Evolutionary conservation across 495 filamentous ascomycete genomes (phyloP).

Genomic region (Aspergillus campestris): DNA sequence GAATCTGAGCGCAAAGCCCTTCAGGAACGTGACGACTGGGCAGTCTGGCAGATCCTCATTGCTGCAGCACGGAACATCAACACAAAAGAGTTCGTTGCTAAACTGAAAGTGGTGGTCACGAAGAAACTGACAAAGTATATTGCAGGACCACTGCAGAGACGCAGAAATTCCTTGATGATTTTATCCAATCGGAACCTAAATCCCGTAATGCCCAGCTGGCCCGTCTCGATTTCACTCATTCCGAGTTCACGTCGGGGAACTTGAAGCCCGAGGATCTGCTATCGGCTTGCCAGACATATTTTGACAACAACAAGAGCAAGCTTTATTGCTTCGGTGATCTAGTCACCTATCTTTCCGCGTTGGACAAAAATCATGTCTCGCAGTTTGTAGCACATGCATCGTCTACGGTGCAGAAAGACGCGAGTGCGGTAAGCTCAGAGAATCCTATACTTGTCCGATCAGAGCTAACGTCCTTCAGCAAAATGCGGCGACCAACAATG

Average conservation of each 20-base stretch:
- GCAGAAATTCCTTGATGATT: slow-evolving; percentile 25
- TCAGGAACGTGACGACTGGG: slow-evolving; percentile 48
- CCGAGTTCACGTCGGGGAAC: slow-evolving; percentile 21
- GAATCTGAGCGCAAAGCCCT: slow-evolving; percentile 26
- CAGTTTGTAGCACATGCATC: slow-evolving; percentile 31
- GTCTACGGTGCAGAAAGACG: too few relatives aligned
- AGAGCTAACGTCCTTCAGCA: background rate
- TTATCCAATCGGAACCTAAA: slow-evolving; percentile 26
- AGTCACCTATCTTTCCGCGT: slow-evolving; percentile 29
- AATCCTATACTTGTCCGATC: background rate
- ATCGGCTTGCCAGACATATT: slow-evolving; percentile 39
- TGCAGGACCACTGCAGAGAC: slow-evolving; percentile 25
- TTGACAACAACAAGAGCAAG: slow-evolving; percentile 41
- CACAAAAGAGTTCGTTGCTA: slow-evolving; percentile 23
- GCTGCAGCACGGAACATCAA: slow-evolving; percentile 20
- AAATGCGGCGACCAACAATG: slow-evolving; percentile 13
- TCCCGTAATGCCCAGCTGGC: slow-evolving; percentile 45
- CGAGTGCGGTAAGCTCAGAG: too few relatives aligned
- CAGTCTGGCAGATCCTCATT: slow-evolving; percentile 43
- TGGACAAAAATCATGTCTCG: slow-evolving; percentile 26
- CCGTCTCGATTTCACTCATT: slow-evolving; percentile 20
- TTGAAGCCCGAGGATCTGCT: slow-evolving; percentile 28
- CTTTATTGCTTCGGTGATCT: slow-evolving; percentile 49
- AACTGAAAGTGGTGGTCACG: background rate
- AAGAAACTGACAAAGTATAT: slow-evolving; percentile 5